Evolutionary conservation across 805 yeast genomes (phyloP), one percentile per base, ranked within the genome.

Genomic region (Millerago galiae): DNA sequence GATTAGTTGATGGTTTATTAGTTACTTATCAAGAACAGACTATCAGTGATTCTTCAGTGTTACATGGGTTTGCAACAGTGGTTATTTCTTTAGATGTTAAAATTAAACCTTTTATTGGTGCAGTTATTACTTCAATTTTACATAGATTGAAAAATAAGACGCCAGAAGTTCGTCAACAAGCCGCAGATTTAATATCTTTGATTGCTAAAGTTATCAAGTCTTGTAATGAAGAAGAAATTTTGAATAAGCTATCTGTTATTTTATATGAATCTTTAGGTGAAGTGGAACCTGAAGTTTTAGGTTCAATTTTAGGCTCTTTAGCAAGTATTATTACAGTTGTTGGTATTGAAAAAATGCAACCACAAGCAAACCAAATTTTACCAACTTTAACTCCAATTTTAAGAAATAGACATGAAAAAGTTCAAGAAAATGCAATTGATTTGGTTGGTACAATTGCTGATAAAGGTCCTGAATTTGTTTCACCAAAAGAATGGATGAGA

Each of bases 401-500:
- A 60, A 77, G 89, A 50, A 93, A 93, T 58, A 70, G 91, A 45
- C 93, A 90, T 57, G 96, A 84, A 49, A 84, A 83, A 49, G 98
- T 93, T 2, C 97, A 89, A 59, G 91, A 86, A 49, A 75, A 81
- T 47, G 77, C 90, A 8, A 83, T 93, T 31, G 77, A 72, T 35
- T 66, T 91, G 15, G 82, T 93, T 21, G 96, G 96, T 2, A 68
- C 77, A 39, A 82, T 91, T 42, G 96, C 98, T 0, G 77, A 73
- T 38, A 71, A 77, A 35, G 90, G 85, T 9, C 81, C 95, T 1
- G 95, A 86, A 49, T 77, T 78, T 42, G 85, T 89, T 13, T 79
- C 89, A 30, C 95, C 96, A 3, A 79, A 87, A 47, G 99, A 93
- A 62, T 93, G 99, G 99, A 87, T 93, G 91, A 72, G 98, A 48